A percentile compares a stretch with the other conserved stretches of the same genome.
Conservation (phyloP, 1,139 yeast species). For the Hemisphaericaspora lyxosophila region DNA sequence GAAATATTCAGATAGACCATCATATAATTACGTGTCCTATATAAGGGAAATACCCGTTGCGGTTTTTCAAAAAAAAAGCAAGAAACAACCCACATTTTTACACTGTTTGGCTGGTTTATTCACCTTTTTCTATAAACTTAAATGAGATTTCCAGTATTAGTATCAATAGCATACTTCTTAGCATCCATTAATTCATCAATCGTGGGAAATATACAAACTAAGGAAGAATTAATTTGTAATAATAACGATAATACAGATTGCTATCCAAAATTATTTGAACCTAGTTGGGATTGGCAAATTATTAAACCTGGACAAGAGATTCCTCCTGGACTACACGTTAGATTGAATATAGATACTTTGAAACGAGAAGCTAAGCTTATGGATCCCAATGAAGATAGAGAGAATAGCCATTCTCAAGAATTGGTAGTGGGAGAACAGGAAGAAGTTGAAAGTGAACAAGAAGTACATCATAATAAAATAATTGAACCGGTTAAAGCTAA, state of each 20-base stretch:
- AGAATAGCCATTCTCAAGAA: slow-evolving; percentile 9
- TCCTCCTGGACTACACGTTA: slow-evolving; percentile 77
- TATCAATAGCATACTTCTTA: slow-evolving; percentile 4
- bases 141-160: slow-evolving; percentile 6
- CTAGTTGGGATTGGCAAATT: slow-evolving; percentile 66
- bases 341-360: slow-evolving; percentile 68
- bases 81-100: not conserved
- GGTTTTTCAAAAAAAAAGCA: no score
- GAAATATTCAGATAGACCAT: no score
- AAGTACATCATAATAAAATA: slow-evolving; percentile 7
- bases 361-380: slow-evolving; percentile 63
- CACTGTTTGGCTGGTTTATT: not conserved
- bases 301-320: slow-evolving; percentile 68
- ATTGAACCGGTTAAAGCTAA: slow-evolving; percentile 2
- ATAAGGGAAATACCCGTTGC: no score
- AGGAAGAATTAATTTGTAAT: slow-evolving; percentile 16
- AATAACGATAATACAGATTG: slow-evolving; percentile 48
- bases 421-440: slow-evolving; percentile 18
- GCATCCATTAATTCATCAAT: slow-evolving; percentile 7
- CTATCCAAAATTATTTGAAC: slow-evolving; percentile 61
- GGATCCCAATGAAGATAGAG: slow-evolving; percentile 28
- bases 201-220: slow-evolving; percentile 12
- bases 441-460: slow-evolving; percentile 12
- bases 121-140: not conserved
- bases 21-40: no score